Base-by-base conservation (phyloP, 805 yeast genomes). In the Candida tibetensis region DNA sequence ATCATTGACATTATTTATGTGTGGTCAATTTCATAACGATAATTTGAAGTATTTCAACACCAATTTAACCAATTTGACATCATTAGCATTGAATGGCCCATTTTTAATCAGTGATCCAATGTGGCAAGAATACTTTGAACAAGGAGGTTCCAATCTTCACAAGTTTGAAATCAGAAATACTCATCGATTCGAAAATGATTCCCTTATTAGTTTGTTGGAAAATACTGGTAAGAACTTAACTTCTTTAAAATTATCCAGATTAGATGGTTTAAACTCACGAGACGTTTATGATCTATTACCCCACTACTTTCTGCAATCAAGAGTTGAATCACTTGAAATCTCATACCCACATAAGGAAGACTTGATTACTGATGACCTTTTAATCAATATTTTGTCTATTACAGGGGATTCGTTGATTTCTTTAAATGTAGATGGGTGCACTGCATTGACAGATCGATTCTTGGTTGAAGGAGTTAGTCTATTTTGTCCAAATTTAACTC, bases 21-120 rank as follows among this genome's bases (percentile, higher is more conserved):
- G 98, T 67, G 99, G 99, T 4, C 90, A 85, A 49, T 64, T 93
- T 28, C 88, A 84, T 49, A 85, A 85, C 55, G 89, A 82, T 45
- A 82, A 84, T 40, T 57, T 93, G 41, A 55, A 67, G 13, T 84
- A 87, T 54, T 77, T 75, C 43, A 73, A 77, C 4, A 64, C 77
- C 7, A 81, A 85, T 45, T 65, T 91, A 29, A 62, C 64, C 0
- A 60, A 74, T 21, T 65, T 93, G 32, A 66, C 58, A 12, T 68
- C 76, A 10, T 40, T 91, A 5, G 65, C 74, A n/a, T 62, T 93
- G 26, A 90, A 91, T 58, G 99, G 99, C 0, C 88, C 97, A 0
- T 93, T 93, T 55, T 64, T 93, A 47, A 81, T 93, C 32, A 80
- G 82, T 51, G 86, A 83, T 46, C 62, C 60, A 0, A 69, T 80